Percentiles rank a stretch among this genome's conserved stretches.
Evolutionary conservation across 345 rosid species (phyloP).

Genomic region (Salix suchowensis): DNA sequence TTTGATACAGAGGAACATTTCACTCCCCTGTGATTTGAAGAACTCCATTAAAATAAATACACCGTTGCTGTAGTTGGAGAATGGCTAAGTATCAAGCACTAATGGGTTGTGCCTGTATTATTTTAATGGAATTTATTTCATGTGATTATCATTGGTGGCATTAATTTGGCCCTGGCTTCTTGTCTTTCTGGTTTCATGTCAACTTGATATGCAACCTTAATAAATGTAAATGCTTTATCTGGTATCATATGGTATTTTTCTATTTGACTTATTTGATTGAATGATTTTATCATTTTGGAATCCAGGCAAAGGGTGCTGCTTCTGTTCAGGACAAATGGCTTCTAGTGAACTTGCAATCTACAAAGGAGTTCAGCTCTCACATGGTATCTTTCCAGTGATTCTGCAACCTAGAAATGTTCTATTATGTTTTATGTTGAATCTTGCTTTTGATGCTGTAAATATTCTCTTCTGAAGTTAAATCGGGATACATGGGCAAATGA

Average conservation of each 20-base stretch:
- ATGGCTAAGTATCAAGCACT: not conserved
- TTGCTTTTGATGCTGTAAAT: slow-evolving; percentile 9
- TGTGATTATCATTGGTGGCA: not conserved
- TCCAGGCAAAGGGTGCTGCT: slow-evolving; percentile 77
- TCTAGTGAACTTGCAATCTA: slow-evolving; percentile 85
- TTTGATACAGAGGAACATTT: not conserved
- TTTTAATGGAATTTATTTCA: too few species aligned
- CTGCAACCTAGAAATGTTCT: not conserved
- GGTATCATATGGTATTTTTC: not conserved
- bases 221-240: not conserved
- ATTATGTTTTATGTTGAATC: not conserved
- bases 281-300: slow-evolving; percentile 1
- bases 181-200: not conserved
- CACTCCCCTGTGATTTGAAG: not conserved
- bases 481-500: slow-evolving; percentile 99
- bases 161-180: not conserved
- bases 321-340: slow-evolving; percentile 91
- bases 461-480: slow-evolving; percentile 65
- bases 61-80: not conserved
- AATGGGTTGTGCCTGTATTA: not conserved
- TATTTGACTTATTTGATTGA: slow-evolving; percentile 8
- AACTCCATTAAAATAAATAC: not conserved
- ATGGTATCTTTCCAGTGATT: slow-evolving; percentile 40
- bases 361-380: slow-evolving; percentile 90
- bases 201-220: not conserved